phyloP scores from a whole-genome alignment of 2,329 filamentous ascomycete species.

The Penicillium aurantiogriseum region DNA sequence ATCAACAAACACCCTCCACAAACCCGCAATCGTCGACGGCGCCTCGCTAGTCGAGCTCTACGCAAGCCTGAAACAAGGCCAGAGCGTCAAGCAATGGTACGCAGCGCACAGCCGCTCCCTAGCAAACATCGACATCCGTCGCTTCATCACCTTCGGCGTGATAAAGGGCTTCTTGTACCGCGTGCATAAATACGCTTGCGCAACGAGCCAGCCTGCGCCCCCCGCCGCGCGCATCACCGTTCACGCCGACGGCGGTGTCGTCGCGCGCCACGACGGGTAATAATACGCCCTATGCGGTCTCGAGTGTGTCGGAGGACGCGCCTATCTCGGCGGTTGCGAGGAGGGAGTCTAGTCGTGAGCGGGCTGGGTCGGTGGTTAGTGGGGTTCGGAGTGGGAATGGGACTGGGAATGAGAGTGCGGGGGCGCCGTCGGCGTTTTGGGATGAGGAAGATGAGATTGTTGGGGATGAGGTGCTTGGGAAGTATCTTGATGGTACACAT shows the following conservation, averaged over 20 bases:
- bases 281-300: conserved; percentile 31
- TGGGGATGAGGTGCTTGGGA: conserved; percentile 35
- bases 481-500: conserved; percentile 50
- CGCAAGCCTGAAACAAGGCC: conserved; percentile 76
- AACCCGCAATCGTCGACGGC: conserved; percentile 39
- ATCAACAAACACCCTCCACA: conserved; percentile 6
- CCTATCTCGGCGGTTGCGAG: conserved; percentile 10
- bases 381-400: conserved; percentile 22
- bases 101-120: conserved; percentile 70
- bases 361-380: conserved; percentile 29
- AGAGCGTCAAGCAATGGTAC: conserved; percentile 85
- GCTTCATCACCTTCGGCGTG: conserved; percentile 91
- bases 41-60: conserved; percentile 73
- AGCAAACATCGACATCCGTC: conserved; percentile 76
- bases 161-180: conserved; percentile 94
- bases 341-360: conserved; percentile 21
- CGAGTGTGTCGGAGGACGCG: conserved; percentile 24
- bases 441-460: conserved; percentile 37
- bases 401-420: conserved; percentile 9
- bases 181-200: conserved; percentile 83
- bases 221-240: conserved; percentile 24
- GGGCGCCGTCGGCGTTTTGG: conserved; percentile 19
- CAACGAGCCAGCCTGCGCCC: conserved; percentile 37
- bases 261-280: conserved; percentile 33
- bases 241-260: conserved; percentile 26